phyloP scores from a whole-genome alignment of 192 early-diverging fungal species.

The Fimicolochytrium jonesii region DNA sequence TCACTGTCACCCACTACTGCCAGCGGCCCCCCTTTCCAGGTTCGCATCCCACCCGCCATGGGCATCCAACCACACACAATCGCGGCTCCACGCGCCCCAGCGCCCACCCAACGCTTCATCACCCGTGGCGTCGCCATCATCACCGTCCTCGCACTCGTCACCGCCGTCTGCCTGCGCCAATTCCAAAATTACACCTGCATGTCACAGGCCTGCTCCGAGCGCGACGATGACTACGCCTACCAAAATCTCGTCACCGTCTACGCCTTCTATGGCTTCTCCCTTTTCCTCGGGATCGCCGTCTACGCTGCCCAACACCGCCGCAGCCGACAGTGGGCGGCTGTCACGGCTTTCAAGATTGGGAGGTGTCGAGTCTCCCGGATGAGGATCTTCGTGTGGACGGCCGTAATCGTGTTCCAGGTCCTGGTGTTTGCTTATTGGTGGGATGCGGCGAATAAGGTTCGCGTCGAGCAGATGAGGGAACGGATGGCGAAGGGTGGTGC shows the following conservation, averaged over 20 bases:
- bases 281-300: neutral
- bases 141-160: neutral
- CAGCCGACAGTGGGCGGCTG: neutral
- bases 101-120: too few relatives aligned
- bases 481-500: neutral
- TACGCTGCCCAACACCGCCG: neutral
- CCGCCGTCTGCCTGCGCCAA: neutral
- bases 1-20: too few relatives aligned
- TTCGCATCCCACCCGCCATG: too few relatives aligned
- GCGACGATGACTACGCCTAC: neutral
- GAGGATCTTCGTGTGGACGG: neutral
- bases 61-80: too few relatives aligned
- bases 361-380: neutral
- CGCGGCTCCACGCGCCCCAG: too few relatives aligned
- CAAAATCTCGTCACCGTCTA: neutral
- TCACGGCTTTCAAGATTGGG: neutral
- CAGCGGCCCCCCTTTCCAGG: too few relatives aligned
- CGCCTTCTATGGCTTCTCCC: slow-evolving; percentile 2
- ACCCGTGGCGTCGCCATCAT: too few relatives aligned
- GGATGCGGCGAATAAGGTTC: neutral
- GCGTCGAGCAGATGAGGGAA: neutral
- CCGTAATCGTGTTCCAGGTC: neutral
- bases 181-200: neutral
- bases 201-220: neutral
- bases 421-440: neutral